Percentiles rank a stretch among this genome's conserved stretches.
Evolutionary conservation across 352 stramenopile genomes (phyloP).

Genomic region (Globisporangium heterothallicum): DNA sequence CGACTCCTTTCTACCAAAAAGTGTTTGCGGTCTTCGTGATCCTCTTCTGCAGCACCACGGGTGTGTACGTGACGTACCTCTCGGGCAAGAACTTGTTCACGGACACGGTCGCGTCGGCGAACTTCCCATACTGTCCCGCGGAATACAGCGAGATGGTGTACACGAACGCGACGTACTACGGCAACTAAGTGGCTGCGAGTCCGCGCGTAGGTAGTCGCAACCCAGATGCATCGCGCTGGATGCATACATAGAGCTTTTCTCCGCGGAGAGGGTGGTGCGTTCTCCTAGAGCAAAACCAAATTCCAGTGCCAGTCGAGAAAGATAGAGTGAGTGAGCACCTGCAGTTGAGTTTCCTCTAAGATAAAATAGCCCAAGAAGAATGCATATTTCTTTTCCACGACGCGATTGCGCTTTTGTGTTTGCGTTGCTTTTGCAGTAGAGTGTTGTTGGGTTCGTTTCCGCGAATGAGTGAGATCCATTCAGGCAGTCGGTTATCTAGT

Average conservation of each 20-base stretch:
- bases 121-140: constrained; percentile 22
- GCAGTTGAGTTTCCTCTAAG: not conserved
- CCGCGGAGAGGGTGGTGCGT: not conserved
- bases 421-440: no score
- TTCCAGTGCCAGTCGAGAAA: not conserved
- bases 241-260: not conserved
- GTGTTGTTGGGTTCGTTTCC: no score
- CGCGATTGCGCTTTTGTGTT: not conserved
- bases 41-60: constrained; percentile 15
- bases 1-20: constrained; percentile 10
- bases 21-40: constrained; percentile 14
- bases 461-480: no score
- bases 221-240: not conserved
- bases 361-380: not conserved
- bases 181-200: not conserved
- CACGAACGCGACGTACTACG: constrained; percentile 27
- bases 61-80: constrained; percentile 23
- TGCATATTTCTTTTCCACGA: no score
- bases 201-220: not conserved
- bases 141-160: constrained; percentile 24
- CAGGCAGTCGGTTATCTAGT: no score
- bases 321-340: not conserved
- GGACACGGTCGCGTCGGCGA: not conserved
- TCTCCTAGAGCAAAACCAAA: not conserved
- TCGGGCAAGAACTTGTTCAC: constrained; percentile 26